phyloP scores from a whole-genome alignment of 2,329 filamentous ascomycete genomes.

The Monosporascus sp. region DNA sequence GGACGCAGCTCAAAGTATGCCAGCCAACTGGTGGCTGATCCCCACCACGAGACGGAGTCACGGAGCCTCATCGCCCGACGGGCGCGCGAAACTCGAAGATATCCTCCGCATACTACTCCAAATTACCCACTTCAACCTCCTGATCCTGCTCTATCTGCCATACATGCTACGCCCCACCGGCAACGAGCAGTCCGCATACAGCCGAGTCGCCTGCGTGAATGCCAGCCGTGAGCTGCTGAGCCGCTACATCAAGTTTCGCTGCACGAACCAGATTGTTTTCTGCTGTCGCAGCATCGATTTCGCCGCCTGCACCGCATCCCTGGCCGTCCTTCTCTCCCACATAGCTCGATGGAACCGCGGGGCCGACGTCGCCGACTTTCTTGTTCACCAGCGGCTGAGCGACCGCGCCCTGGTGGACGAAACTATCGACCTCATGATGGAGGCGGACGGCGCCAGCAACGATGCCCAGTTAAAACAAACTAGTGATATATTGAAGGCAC shows the following conservation, averaged over 20 bases:
- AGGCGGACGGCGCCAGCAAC: not conserved
- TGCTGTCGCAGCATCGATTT: not conserved
- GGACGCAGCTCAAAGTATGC: not conserved
- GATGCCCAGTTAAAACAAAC: too few species aligned
- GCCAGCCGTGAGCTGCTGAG: not conserved
- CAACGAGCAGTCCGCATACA: not conserved
- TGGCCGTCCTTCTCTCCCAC: not conserved
- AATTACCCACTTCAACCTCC: not conserved
- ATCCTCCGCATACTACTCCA: not conserved
- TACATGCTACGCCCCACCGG: not conserved
- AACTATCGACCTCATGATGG: not conserved
- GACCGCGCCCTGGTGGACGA: not conserved
- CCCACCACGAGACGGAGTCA: not conserved
- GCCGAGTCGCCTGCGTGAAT: not conserved
- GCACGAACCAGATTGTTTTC: not conserved
- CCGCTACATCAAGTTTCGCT: not conserved
- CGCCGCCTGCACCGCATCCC: not conserved
- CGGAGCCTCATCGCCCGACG: not conserved
- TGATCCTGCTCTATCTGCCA: not conserved
- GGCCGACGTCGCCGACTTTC: not conserved
- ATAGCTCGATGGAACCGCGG: not conserved
- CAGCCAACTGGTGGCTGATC: not conserved
- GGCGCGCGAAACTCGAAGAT: not conserved
- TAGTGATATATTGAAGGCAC: too few species aligned
- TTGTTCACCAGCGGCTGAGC: not conserved